A percentile compares a stretch with the other conserved stretches of the same genome.
phyloP scores from a whole-genome alignment of 2,329 filamentous ascomycete species.

The Penicillium sp. region DNA sequence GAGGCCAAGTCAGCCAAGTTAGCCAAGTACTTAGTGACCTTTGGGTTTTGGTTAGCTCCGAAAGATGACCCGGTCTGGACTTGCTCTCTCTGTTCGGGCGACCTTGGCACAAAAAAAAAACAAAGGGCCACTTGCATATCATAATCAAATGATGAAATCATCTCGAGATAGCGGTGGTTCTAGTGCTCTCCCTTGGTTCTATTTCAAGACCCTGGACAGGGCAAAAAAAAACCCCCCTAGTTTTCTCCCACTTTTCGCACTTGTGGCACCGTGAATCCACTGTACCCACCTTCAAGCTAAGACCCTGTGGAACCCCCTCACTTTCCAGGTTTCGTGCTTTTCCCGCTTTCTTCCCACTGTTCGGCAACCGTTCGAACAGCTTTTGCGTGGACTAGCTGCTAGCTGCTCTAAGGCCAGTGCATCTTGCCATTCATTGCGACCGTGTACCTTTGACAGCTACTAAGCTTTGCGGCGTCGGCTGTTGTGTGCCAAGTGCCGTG shows the following conservation, averaged over 20 bases:
- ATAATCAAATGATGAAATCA: background rate
- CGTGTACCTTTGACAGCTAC: background rate
- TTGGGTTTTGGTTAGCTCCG: background rate
- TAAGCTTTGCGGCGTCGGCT: background rate
- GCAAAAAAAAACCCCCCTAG: slow-evolving; percentile 3
- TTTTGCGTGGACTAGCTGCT: background rate
- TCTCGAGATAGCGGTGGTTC: background rate
- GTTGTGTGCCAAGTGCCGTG: background rate
- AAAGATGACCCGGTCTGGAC: background rate
- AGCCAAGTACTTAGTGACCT: background rate
- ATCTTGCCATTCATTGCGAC: background rate
- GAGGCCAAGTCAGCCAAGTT: background rate
- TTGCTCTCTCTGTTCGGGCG: background rate
- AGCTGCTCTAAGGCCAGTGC: background rate
- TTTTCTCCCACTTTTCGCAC: background rate
- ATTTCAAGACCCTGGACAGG: background rate
- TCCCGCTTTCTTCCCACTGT: background rate
- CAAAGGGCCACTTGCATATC: background rate
- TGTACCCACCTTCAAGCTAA: background rate
- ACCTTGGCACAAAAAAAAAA: background rate
- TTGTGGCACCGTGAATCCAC: background rate
- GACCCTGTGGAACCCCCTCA: background rate
- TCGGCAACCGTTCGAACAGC: background rate
- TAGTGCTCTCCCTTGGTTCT: background rate
- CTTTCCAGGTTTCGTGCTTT: background rate